These are phyloP conservation scores for Schwanniomyces etchellsii DNA, from an alignment of 1,139 yeast species.

Conservation along the genomic window DNA sequence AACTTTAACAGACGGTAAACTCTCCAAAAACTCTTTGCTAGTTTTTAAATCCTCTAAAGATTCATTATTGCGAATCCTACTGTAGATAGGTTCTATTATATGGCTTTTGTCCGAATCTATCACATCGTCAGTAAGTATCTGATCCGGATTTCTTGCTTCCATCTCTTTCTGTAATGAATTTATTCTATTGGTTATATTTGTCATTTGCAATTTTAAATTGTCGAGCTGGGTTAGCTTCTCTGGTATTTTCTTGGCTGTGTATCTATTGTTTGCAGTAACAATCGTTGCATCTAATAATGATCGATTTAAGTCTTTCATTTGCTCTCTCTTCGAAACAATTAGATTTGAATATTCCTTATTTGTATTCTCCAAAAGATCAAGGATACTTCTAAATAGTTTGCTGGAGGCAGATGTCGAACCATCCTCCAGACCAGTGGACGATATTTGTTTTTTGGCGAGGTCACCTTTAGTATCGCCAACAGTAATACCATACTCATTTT, in stretches of 20 bases:
- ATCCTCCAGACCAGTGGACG: neutral
- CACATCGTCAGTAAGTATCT: slow-evolving; percentile 11
- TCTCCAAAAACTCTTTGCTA: slow-evolving; percentile 20
- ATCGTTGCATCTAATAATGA: slow-evolving; percentile 39
- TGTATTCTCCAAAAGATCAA: slow-evolving; percentile 33
- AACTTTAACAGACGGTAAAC: slow-evolving; percentile 56
- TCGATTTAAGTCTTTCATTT: slow-evolving; percentile 31
- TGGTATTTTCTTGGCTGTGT: slow-evolving; percentile 30
- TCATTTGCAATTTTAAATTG: slow-evolving; percentile 38
- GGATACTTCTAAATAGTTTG: slow-evolving; percentile 37
- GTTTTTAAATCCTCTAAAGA: slow-evolving; percentile 20
- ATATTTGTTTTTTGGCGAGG: neutral
- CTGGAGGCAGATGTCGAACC: slow-evolving; percentile 15
- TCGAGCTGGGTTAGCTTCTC: slow-evolving; percentile 35
- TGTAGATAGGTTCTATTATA: slow-evolving; percentile 53
- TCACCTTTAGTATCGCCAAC: slow-evolving; percentile 7
- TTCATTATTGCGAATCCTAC: slow-evolving; percentile 36
- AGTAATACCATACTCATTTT: slow-evolving; percentile 22
- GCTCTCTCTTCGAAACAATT: slow-evolving; percentile 31
- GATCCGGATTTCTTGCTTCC: slow-evolving; percentile 11
- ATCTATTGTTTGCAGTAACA: slow-evolving; percentile 41
- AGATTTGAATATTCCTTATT: slow-evolving; percentile 36
- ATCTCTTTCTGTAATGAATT: slow-evolving; percentile 21
- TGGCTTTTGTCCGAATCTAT: slow-evolving; percentile 88
- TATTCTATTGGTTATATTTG: slow-evolving; percentile 36